Percentiles rank a stretch among this genome's conserved stretches.
Conservation (phyloP, 495 filamentous ascomycete genomes). For the Neurospora intermedia region DNA sequence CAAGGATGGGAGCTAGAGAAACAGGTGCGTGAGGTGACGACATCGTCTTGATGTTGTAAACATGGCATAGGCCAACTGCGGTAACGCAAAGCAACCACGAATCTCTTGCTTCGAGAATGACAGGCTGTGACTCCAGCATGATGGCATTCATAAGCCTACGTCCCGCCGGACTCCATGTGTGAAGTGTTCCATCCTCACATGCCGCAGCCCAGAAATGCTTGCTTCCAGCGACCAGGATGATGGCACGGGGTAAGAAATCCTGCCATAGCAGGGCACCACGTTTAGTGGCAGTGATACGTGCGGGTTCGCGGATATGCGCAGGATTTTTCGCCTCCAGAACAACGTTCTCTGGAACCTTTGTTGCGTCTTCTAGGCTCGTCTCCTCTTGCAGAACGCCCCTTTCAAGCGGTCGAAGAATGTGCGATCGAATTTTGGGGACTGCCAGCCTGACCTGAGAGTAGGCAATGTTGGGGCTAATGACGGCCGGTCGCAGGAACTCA, state of each 20-base stretch:
- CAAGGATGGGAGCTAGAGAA: constrained; percentile 80
- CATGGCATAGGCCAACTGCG: constrained; percentile 77
- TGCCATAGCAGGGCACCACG: constrained; percentile 86
- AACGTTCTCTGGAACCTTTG: constrained; percentile 46
- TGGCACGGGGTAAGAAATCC: constrained; percentile 75
- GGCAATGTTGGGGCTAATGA: constrained; percentile 66
- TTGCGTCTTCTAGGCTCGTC: constrained; percentile 44
- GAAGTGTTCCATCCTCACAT: constrained; percentile 87
- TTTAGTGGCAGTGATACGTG: constrained; percentile 67
- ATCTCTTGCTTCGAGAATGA: constrained; percentile 81
- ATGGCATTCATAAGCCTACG: constrained; percentile 73
- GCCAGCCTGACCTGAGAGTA: constrained; percentile 82
- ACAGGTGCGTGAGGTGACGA: constrained; percentile 80
- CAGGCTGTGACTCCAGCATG: constrained; percentile 83
- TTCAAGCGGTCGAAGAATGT: constrained; percentile 61
- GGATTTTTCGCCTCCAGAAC: constrained; percentile 40
- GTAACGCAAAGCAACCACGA: constrained; percentile 85
- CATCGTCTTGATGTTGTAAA: constrained; percentile 86
- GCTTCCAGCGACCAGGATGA: constrained; percentile 81
- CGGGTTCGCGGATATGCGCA: constrained; percentile 62
- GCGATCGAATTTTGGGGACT: constrained; percentile 74
- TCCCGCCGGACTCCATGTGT: constrained; percentile 92
- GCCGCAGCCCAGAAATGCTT: constrained; percentile 82
- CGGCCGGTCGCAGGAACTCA: constrained; percentile 78
- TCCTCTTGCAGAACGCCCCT: constrained; percentile 34